These are phyloP conservation scores for Myxozyma vanderwaltii DNA, from an alignment of 805 yeast genomes.

Conservation along the genomic window DNA sequence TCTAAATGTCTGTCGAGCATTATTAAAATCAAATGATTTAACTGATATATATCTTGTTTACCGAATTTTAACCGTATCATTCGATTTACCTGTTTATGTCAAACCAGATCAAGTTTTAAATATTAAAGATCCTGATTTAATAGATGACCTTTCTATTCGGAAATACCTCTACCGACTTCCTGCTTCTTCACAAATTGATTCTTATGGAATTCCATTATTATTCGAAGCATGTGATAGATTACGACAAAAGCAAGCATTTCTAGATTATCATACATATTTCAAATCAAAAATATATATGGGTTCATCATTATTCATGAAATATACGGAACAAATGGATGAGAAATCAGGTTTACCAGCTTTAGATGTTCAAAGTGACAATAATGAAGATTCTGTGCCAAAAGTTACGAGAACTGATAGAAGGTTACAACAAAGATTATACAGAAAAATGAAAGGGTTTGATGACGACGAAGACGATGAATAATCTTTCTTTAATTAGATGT, in stretches of 20 bases:
- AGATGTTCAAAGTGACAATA: neutral
- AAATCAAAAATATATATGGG: neutral
- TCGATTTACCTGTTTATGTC: conserved; percentile 7
- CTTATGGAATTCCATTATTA: conserved; percentile 4
- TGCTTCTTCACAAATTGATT: neutral
- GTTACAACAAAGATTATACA: neutral
- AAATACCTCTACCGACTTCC: neutral
- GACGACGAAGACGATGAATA: neutral
- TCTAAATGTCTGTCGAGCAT: conserved; percentile 14
- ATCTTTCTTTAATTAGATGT: neutral
- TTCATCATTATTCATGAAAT: neutral
- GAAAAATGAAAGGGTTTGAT: neutral
- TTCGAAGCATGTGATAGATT: conserved; percentile 21
- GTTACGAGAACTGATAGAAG: conserved; percentile 2
- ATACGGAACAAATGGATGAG: neutral
- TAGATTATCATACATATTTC: conserved; percentile 8
- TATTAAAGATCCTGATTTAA: neutral
- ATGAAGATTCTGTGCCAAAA: conserved; percentile 2
- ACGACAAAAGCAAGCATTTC: conserved; percentile 11
- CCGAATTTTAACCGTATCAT: conserved; percentile 2
- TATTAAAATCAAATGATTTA: conserved; percentile 7
- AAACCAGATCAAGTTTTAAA: neutral
- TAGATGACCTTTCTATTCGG: conserved; percentile 3
- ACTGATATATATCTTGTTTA: conserved; percentile 1
- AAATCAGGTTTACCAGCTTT: conserved; percentile 7